A percentile compares a stretch with the other conserved stretches of the same genome.
Evolutionary conservation across 768 basidiomycete genomes (phyloP).

Genomic region (Rhizopogon rudus): DNA sequence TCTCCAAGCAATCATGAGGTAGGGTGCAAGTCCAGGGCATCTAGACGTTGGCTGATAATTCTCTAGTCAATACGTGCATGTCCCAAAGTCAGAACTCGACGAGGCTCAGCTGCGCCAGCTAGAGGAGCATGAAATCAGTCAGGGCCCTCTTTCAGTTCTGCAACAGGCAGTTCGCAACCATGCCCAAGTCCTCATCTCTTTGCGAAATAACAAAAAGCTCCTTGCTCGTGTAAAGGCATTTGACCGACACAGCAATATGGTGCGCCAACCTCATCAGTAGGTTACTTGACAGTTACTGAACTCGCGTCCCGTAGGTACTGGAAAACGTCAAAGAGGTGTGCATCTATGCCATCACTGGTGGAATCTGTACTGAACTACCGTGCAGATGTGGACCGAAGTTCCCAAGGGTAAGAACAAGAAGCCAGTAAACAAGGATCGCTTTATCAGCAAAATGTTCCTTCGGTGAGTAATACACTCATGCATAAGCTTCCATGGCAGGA

Average conservation of each 20-base stretch:
- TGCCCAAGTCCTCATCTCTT: slow-evolving; percentile 93
- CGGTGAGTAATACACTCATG: slow-evolving; percentile 43
- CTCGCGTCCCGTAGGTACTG: slow-evolving; percentile 56
- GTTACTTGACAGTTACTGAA: slow-evolving; percentile 5
- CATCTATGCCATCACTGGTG: slow-evolving; percentile 5
- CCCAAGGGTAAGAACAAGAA: slow-evolving; percentile 99
- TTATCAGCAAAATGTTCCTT: slow-evolving; percentile 99
- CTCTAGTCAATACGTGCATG: slow-evolving; percentile 90
- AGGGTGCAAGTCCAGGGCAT: slow-evolving; percentile 7
- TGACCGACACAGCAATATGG: slow-evolving; percentile 99
- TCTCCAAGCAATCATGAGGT: slow-evolving; percentile 28
- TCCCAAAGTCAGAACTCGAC: slow-evolving; percentile 95
- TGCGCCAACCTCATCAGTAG: slow-evolving; percentile 30
- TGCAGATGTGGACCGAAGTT: slow-evolving; percentile 97
- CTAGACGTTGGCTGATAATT: slow-evolving; percentile 6
- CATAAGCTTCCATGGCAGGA: slow-evolving; percentile 6
- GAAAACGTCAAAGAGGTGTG: slow-evolving; percentile 97
- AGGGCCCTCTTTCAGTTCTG: slow-evolving; percentile 93
- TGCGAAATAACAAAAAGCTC: slow-evolving; percentile 98
- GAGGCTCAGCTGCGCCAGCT: slow-evolving; percentile 94
- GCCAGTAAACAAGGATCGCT: slow-evolving; percentile 97
- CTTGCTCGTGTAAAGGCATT: slow-evolving; percentile 96
- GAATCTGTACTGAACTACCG: slow-evolving; percentile 3
- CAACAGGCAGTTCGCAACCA: slow-evolving; percentile 98
- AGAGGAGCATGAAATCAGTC: slow-evolving; percentile 98